These are phyloP conservation scores for Fagopyrum esculentum DNA, from an alignment of 148 eudicot genomes.

Conservation along the genomic window DNA sequence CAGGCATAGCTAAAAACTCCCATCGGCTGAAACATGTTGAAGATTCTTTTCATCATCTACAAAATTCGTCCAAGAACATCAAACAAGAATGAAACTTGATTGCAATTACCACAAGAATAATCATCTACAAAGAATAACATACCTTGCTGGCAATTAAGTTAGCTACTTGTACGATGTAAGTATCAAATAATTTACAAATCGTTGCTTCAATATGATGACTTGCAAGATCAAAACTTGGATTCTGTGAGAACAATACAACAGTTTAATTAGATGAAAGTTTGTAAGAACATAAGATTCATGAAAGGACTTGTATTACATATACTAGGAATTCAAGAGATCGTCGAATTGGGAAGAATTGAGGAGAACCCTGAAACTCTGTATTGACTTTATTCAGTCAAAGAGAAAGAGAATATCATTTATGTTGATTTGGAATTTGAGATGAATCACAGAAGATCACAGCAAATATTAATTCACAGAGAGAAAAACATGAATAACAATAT, in stretches of 20 bases:
- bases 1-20: not conserved
- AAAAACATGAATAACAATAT: not conserved
- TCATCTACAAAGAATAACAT: not conserved
- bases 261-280: too few species aligned
- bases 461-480: not conserved
- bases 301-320: too few species aligned
- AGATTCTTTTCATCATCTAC: constrained; percentile 6
- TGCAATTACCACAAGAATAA: not conserved
- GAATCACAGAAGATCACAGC: not conserved
- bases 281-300: too few species aligned
- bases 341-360: too few species aligned
- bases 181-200: not conserved
- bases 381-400: not conserved
- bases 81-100: not conserved
- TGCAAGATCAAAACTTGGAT: not conserved
- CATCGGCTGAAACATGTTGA: not conserved
- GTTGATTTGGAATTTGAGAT: not conserved
- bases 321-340: too few species aligned
- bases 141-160: not conserved
- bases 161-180: not conserved
- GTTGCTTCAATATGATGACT: not conserved
- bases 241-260: not conserved
- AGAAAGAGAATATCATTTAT: not conserved
- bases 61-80: not conserved
- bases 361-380: too few species aligned